These are phyloP conservation scores for Hevea brasiliensis DNA, from an alignment of 345 rosid genomes.

Conservation along the genomic window DNA sequence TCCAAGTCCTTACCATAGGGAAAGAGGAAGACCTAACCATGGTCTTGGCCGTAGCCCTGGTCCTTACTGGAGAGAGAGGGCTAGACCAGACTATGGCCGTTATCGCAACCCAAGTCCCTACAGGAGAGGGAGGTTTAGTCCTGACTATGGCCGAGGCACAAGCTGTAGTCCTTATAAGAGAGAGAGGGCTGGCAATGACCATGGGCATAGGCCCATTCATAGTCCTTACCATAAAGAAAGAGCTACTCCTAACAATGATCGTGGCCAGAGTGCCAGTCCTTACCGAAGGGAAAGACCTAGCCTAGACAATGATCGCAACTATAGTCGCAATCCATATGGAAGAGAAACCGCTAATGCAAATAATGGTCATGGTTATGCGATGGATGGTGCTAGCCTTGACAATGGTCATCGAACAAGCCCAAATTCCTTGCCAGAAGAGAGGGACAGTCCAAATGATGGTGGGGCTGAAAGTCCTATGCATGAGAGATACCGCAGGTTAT, in stretches of 20 bases:
- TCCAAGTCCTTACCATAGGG: conserved; percentile 78
- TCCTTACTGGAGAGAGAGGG: conserved; percentile 57
- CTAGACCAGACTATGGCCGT: conserved; percentile 81
- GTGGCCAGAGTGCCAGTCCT: conserved; percentile 55
- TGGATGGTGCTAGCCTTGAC: conserved; percentile 46
- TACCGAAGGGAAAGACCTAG: conserved; percentile 36
- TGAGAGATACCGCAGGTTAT: conserved; percentile 46
- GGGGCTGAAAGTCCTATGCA: conserved; percentile 62
- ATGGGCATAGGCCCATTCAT: conserved; percentile 45
- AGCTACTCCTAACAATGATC: conserved; percentile 47
- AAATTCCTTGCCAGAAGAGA: conserved; percentile 21
- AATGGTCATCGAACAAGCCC: conserved; percentile 30
- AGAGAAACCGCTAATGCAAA: conserved; percentile 38
- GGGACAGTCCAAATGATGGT: conserved; percentile 39
- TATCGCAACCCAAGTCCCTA: conserved; percentile 56
- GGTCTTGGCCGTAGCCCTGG: conserved; percentile 76
- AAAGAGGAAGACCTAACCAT: conserved; percentile 92
- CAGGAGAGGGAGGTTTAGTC: conserved; percentile 58
- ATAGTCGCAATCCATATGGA: conserved; percentile 39
- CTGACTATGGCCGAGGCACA: conserved; percentile 49
- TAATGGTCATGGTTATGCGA: conserved; percentile 43
- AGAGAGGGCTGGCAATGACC: conserved; percentile 42
- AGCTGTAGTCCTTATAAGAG: conserved; percentile 46
- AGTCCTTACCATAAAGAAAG: conserved; percentile 64
- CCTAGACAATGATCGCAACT: conserved; percentile 35